Percentiles rank a stretch among this genome's conserved stretches.
Evolutionary conservation across 306 rosid species (phyloP).

Genomic region (Gleditsia sinensis): DNA sequence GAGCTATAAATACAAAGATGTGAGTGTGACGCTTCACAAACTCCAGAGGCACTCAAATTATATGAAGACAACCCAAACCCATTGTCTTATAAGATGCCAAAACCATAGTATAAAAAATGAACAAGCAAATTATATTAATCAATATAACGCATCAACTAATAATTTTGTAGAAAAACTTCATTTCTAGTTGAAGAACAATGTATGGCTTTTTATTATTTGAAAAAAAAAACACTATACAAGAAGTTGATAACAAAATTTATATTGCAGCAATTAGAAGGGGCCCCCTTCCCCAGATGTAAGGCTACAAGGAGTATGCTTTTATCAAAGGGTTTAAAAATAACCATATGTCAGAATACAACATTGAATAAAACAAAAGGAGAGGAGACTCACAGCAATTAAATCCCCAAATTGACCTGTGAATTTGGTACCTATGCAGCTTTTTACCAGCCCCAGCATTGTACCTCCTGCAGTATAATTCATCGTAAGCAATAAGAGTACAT

Average conservation of each 20-base stretch:
- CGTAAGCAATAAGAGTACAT: slow-evolving; percentile 19
- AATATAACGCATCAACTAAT: neutral
- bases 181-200: neutral
- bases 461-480: slow-evolving; percentile 58
- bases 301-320: neutral
- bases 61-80: neutral
- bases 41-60: neutral
- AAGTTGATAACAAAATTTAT: neutral
- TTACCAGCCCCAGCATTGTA: slow-evolving; percentile 83
- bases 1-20: neutral
- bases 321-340: slow-evolving; percentile 20
- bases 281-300: neutral
- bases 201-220: neutral
- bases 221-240: neutral
- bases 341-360: slow-evolving; percentile 7
- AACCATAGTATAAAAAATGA: neutral
- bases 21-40: neutral
- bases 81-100: neutral
- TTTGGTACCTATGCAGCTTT: slow-evolving; percentile 92
- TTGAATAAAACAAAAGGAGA: slow-evolving; percentile 21
- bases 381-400: slow-evolving; percentile 84
- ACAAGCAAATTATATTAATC: neutral
- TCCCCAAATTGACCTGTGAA: slow-evolving; percentile 92
- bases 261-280: neutral
- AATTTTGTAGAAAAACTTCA: neutral